Base-by-base conservation (phyloP, 345 rosid genomes). In the Aquilaria sinensis region DNA sequence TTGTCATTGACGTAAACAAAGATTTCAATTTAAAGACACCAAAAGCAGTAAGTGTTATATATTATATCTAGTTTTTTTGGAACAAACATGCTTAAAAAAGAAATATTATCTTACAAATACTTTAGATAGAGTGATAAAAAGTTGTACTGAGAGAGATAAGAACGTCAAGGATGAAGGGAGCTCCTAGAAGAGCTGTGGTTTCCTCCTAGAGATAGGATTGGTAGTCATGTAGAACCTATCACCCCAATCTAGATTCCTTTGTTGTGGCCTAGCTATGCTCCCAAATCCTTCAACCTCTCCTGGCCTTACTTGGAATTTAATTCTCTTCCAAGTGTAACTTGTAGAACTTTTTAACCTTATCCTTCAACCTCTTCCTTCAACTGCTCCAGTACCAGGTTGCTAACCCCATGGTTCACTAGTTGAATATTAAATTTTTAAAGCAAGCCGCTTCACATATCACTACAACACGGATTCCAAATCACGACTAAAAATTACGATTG, bases 241-340 rank as follows among this genome's bases (percentile, higher is more conserved):
- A 4, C 67, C 79, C 88, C 88, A 83, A 52, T 83, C 88, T 12
- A 72, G 67, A 53, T 77, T 83, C 52, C 77, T 81, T 49, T 80
- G 78, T 29, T 66, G 71, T 1, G 49, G 72, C 70, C 54, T 74
- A 75, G 61, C 84, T 37, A 37, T 37, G 29, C 32, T 23, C 8
- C 67, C 88, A 34, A 69, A 80, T 3, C 88, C 85, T 65, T 83
- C 81, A 0, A 69, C 72, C 56, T 78, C 81, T 12, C 75, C 80
- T 4, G 79, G 68, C 29, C 63, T 65, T 62, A 76, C 77, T 82
- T 80, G 75, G 31, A 70, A 65, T 56, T 57, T 75, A 75, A 72
- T 61, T 80, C 63, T 80, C 77, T 46, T 75, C 76, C 9, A 65
- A 67, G 5, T 83, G 73, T 68, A 83, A 78, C 31, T 69, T 45